Evolutionary conservation across 805 yeast genomes (phyloP).

Genomic region (Torulaspora delbrueckii): DNA sequence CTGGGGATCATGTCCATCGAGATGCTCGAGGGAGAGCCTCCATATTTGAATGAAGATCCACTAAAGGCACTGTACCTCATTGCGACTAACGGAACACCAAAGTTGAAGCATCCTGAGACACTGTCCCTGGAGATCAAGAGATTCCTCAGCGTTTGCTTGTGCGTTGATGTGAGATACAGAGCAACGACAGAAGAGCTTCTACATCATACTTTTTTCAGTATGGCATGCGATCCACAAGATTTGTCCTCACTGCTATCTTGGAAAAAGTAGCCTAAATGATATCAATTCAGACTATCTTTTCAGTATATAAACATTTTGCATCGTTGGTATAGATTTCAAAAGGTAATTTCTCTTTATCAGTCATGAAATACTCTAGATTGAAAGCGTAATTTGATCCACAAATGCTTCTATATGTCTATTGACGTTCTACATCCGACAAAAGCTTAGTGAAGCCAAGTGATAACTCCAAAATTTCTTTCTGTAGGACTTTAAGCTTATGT

Average conservation of each 20-base stretch:
- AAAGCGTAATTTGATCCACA: not conserved
- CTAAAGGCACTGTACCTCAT: constrained; percentile 87
- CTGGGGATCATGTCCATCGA: constrained; percentile 97
- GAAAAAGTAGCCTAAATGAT: constrained; percentile 28
- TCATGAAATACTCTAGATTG: not conserved
- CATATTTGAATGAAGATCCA: constrained; percentile 94
- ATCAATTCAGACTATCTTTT: not conserved
- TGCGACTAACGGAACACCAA: constrained; percentile 97
- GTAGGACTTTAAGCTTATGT: constrained; percentile 31
- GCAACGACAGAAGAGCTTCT: constrained; percentile 87
- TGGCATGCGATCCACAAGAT: constrained; percentile 56
- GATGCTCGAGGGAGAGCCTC: constrained; percentile 99
- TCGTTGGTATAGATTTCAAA: not conserved
- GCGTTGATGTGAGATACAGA: constrained; percentile 89
- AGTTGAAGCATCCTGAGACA: constrained; percentile 81
- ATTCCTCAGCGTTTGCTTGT: constrained; percentile 83
- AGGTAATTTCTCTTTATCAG: not conserved
- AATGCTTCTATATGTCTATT: not conserved
- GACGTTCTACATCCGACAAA: constrained; percentile 7
- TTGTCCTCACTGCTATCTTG: constrained; percentile 56
- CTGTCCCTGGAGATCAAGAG: constrained; percentile 74
- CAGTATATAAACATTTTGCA: not conserved
- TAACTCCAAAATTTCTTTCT: constrained; percentile 25
- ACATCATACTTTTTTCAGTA: constrained; percentile 64
- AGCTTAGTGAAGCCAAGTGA: constrained; percentile 29